phyloP scores from a whole-genome alignment of 352 stramenopile genomes.

The Phytophthora idaei region DNA sequence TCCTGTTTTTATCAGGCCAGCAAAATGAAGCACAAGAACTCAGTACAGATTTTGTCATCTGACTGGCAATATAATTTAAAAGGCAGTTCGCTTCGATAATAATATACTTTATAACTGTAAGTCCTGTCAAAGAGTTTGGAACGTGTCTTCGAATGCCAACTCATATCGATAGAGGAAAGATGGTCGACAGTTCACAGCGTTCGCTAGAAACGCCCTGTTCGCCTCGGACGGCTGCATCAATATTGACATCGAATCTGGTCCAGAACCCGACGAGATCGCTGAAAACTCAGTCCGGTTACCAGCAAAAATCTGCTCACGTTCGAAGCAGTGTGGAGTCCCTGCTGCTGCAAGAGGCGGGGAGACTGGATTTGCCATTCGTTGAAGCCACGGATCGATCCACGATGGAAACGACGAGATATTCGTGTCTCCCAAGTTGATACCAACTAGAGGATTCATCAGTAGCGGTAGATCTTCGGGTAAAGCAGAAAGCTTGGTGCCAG shows the following conservation, averaged over 20 bases:
- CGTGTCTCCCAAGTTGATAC: constrained; percentile 28
- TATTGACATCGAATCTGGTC: neutral
- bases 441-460: constrained; percentile 23
- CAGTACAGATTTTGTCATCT: no score
- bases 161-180: constrained; percentile 26
- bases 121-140: constrained; percentile 15
- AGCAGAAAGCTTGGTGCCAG: constrained; percentile 21
- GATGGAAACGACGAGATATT: constrained; percentile 33
- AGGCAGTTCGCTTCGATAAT: no score
- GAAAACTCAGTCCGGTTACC: constrained; percentile 17
- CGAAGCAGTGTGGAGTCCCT: constrained; percentile 24
- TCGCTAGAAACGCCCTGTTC: constrained; percentile 21
- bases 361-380: constrained; percentile 8
- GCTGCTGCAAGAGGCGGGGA: constrained; percentile 22
- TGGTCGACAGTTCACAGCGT: constrained; percentile 23
- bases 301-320: constrained; percentile 22
- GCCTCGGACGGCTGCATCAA: constrained; percentile 21
- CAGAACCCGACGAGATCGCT: neutral
- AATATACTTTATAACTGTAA: no score
- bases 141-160: constrained; percentile 30
- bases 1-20: neutral
- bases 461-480: constrained; percentile 23
- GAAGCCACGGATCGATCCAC: constrained; percentile 35
- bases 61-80: no score
- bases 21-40: no score